These are phyloP conservation scores for Aspergillus ustus DNA, from an alignment of 2,329 filamentous ascomycete genomes.

Conservation along the genomic window DNA sequence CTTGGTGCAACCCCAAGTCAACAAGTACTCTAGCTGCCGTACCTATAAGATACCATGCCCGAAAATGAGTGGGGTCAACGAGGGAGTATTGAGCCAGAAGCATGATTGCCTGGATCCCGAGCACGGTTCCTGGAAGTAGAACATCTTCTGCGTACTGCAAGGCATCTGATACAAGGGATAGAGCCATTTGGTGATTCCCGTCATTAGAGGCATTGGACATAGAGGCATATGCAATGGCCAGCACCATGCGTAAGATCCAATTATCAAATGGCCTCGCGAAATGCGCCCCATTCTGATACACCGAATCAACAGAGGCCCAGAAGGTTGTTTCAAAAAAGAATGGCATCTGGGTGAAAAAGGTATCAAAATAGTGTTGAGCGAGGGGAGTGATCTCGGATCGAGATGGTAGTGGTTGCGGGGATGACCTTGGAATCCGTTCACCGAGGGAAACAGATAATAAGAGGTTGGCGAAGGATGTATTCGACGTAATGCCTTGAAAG, in stretches of 20 bases:
- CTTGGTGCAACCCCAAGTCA: slow-evolving; percentile 91
- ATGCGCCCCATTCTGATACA: slow-evolving; percentile 73
- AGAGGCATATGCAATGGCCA: slow-evolving; percentile 78
- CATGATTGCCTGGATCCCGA: slow-evolving; percentile 84
- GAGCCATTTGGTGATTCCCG: slow-evolving; percentile 65
- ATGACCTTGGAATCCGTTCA: slow-evolving; percentile 68
- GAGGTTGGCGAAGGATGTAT: slow-evolving; percentile 90
- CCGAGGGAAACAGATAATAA: slow-evolving; percentile 82
- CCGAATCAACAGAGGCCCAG: slow-evolving; percentile 76
- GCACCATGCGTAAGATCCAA: slow-evolving; percentile 86
- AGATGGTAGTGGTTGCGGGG: slow-evolving; percentile 68
- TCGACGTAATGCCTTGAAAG: slow-evolving; percentile 84
- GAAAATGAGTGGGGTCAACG: slow-evolving; percentile 87
- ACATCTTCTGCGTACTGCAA: slow-evolving; percentile 80
- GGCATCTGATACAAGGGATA: slow-evolving; percentile 67
- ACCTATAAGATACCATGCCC: slow-evolving; percentile 91
- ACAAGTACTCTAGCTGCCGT: slow-evolving; percentile 86
- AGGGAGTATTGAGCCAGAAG: slow-evolving; percentile 88
- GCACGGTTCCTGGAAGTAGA: slow-evolving; percentile 79
- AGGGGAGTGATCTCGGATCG: slow-evolving; percentile 70
- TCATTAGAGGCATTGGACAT: slow-evolving; percentile 71
- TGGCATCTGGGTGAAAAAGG: slow-evolving; percentile 78
- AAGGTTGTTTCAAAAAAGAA: slow-evolving; percentile 81
- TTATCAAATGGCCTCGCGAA: slow-evolving; percentile 70
- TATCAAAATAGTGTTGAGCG: slow-evolving; percentile 82